These are phyloP conservation scores for Apophysomyces sp. DNA, from an alignment of 371 early-diverging fungal species.

Conservation along the genomic window DNA sequence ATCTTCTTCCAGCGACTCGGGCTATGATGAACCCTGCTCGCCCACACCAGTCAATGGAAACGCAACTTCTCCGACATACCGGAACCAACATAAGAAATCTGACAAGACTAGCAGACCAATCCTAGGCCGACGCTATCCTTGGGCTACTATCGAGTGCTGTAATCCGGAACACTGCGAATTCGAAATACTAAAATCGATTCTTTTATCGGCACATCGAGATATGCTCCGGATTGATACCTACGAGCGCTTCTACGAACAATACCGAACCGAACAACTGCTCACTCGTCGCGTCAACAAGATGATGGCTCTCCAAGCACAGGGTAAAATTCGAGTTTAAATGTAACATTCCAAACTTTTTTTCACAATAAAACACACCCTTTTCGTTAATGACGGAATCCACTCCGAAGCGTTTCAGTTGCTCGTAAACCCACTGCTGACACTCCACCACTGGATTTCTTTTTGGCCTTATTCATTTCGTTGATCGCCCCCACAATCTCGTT, in stretches of 20 bases:
- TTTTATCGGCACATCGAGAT: slow-evolving; percentile 69
- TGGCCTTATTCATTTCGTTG: slow-evolving; percentile 50
- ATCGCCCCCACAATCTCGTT: slow-evolving; percentile 63
- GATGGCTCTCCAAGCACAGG: slow-evolving; percentile 9
- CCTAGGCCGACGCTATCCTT: slow-evolving; percentile 92
- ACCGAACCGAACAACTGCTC: slow-evolving; percentile 79
- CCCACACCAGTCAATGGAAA: not conserved
- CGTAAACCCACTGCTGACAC: slow-evolving; percentile 37
- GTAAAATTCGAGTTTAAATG: not conserved
- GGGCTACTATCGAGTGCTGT: slow-evolving; percentile 92
- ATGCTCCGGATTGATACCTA: slow-evolving; percentile 84
- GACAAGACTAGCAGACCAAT: slow-evolving; percentile 1
- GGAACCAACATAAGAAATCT: not conserved
- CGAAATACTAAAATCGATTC: slow-evolving; percentile 42
- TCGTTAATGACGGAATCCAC: slow-evolving; percentile 38
- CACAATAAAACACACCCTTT: not conserved
- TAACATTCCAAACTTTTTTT: not conserved
- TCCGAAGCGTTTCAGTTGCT: slow-evolving; percentile 42
- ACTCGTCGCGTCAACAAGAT: slow-evolving; percentile 29
- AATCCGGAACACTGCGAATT: slow-evolving; percentile 88
- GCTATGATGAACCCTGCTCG: not conserved
- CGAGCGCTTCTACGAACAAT: slow-evolving; percentile 86
- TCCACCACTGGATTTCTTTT: slow-evolving; percentile 41
- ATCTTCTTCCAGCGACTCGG: not conserved
- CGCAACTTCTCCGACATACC: not conserved